Evolutionary conservation across 2,329 filamentous ascomycete genomes (phyloP), one percentile per base, ranked within the genome.

Genomic region (Juglanconis oblonga): DNA sequence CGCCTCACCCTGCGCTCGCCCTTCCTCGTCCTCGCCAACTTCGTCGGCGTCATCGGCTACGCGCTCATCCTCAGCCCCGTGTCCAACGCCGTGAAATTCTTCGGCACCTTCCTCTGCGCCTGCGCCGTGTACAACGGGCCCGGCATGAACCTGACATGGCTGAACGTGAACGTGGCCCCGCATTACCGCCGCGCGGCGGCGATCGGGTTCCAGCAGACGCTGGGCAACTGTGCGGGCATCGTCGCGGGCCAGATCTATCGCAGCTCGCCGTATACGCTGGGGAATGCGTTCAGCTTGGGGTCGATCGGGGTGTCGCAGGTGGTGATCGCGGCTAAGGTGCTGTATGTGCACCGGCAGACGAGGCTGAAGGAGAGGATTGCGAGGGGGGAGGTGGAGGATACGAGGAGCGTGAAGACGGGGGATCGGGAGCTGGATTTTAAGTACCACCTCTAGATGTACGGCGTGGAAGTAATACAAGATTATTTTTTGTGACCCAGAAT

Each of bases 21-120:
- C 2, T 70, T 74, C 73, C 88, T 91, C 64, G 87, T 90, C 32
- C 64, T 72, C 32, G 76, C 85, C 38, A 84, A 85, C 0, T 55
- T 79, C 10, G 75, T 80, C 36, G 78, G 77, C 3, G 75, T 82
- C 29, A 64, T 79, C 11, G 81, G 81, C 1, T 82, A 82, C 62
- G 75, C 80, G 14, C 65, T 83, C 35, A 74, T 82, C 4, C 67
- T 83, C 2, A 69, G 73, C 40, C 74, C 84, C 9, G 77, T 77
- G 4, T 76, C 78, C 63, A 71, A 82, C 24, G 77, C 77, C 0
- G 76, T 81, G 51, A 74, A 78, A 57, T 83, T 79, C 69, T 79
- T 82, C 58, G 78, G 75, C 3, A 79, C 77, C 1, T 83, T 78
- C 66, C 69, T 83, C 11, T 77, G 75, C 51, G 79, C 77, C 2